Base-by-base conservation (phyloP, 1,284 basidiomycete genomes). In the Cryptococcus hybrid region DNA sequence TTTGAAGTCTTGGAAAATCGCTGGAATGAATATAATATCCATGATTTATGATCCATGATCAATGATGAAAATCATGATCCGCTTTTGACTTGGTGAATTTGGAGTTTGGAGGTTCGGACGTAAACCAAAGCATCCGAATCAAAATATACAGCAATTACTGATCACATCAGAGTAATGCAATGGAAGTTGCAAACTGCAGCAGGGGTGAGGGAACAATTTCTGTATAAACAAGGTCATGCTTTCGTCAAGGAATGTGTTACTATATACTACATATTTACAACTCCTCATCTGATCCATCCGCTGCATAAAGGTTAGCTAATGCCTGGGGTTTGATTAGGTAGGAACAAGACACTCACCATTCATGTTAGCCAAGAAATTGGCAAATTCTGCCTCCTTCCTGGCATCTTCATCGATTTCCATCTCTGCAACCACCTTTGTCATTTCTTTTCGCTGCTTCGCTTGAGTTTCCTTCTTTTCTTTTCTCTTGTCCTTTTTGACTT, bases 361-460 rank as follows among this genome's bases (percentile, higher is more conserved):
- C 51, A 78, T 71, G 34, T 62, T 69, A 24, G 73, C 62, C 50
- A 78, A 65, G 64, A 78, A 78, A 47, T 60, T 71, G 15, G 74
- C 75, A 67, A 78, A 78, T 35, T 78, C 77, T 24, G 62, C 57
- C 61, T 77, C 77, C 63, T 75, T 75, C 61, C 64, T 66, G 47
- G 58, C 64, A n/a, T 69, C 70, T 7, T 64, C 68, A 48, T 74
- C 69, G 56, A 60, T 50, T 39, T 58, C 60, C 36, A 43, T 47
- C 47, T 58, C 59, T 51, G 12, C 45, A 6, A 56, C 58, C 48
- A 50, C 61, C 55, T 42, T 52, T 53, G 60, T 60, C 54, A 59
- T 55, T 13, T 51, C 56, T 56, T 63, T 65, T 58, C 62, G 62
- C 58, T 59, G 60, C 45, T 58, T 54, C 56, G 63, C 66, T 35